Base-by-base conservation (phyloP, 192 early-diverging fungal species). In the Rhizophagus sp. region DNA sequence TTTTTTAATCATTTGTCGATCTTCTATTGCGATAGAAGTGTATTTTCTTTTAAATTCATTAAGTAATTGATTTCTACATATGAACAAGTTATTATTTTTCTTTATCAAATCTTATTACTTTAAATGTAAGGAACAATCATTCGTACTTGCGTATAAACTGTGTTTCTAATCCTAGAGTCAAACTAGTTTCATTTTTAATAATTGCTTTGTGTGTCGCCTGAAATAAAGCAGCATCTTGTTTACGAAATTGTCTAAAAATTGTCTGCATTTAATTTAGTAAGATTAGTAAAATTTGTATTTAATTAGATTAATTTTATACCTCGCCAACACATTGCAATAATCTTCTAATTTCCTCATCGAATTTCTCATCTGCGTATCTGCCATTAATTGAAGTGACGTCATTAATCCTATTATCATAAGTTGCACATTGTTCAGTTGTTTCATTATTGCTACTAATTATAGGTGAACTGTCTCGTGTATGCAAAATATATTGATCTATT, bases 301-400 rank as follows among this genome's bases (percentile, higher is more conserved):
- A 33, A 33, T 30, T 65, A 24, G 11, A 44, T 5, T 41, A 41
- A 41, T 61, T 36, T n/a, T 36, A 36, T 63, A 76, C 74, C 74
- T 76, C 74, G 15, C 74, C 74, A 76, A 76, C 34, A 25, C 44
- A n/a, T 76, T 76, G 57, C 30, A 76, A 76, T 63, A 76, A 76
- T 52, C 30, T 63, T 76, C 36, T 76, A 11, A 76, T 76, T 76
- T 76, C 74, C 33, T 76, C 50, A 13, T 76, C 74, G 6, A 63
- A 63, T 24, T 39, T 25, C 13, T 63, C 74, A 64, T 76, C 36
- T 39, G 74, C 34, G 24, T 63, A 76, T 62, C 41, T 76, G 22
- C 1, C 7, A 27, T 24, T 24, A 24, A 33, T 25, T 34, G 34
- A 36, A 22, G 15, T 15, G 13, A 36, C 25, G 33, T 69, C 33